These are phyloP conservation scores for Cordyceps cateniannulata DNA, from an alignment of 2,329 filamentous ascomycete species.

Conservation along the genomic window DNA sequence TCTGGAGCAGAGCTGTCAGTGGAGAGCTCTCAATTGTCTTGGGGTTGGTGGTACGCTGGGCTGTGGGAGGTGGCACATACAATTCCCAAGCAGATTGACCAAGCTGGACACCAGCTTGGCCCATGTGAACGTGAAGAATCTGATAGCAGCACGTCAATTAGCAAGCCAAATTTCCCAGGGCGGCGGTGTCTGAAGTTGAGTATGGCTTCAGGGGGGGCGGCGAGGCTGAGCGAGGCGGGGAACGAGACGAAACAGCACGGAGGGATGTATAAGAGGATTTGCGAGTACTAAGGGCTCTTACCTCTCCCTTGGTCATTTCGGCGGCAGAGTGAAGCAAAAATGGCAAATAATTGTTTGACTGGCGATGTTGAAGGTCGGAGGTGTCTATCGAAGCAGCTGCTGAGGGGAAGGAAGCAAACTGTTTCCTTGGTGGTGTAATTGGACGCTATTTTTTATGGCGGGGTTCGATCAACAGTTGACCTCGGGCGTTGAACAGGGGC, in stretches of 20 bases:
- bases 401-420: constrained; percentile 22
- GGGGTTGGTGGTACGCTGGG: constrained; percentile 9
- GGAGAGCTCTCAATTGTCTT: not conserved
- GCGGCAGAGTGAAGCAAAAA: constrained; percentile 18
- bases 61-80: constrained; percentile 40
- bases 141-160: constrained; percentile 24
- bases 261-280: not conserved
- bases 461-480: constrained; percentile 21
- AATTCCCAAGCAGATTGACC: constrained; percentile 72
- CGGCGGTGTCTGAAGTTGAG: not conserved
- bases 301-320: constrained; percentile 51
- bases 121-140: constrained; percentile 59
- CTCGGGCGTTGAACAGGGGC: constrained; percentile 13
- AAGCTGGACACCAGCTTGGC: constrained; percentile 67
- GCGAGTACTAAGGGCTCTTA: constrained; percentile 25
- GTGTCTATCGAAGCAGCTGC: constrained; percentile 12
- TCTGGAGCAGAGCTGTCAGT: constrained; percentile 32
- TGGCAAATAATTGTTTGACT: constrained; percentile 17
- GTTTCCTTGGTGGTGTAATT: constrained; percentile 27
- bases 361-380: constrained; percentile 19
- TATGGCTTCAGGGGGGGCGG: constrained; percentile 11
- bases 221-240: constrained; percentile 11
- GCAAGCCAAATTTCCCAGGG: constrained; percentile 5
- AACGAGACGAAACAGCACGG: not conserved
- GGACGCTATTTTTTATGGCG: constrained; percentile 19